Conservation (phyloP, 805 yeast genomes). For the Ascoidea asiatica region DNA sequence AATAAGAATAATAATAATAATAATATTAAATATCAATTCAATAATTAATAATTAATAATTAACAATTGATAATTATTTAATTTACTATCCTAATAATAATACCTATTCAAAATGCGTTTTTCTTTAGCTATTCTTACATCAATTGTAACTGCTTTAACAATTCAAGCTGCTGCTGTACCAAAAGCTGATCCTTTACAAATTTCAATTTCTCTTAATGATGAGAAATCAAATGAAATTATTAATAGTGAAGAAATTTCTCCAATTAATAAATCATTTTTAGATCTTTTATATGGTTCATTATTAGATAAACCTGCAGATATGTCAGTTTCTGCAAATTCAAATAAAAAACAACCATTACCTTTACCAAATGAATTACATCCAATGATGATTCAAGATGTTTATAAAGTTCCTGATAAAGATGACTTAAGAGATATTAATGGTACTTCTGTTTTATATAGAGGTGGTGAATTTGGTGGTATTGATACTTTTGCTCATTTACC, state of each 20-base stretch:
- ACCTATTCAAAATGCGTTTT: too few species aligned
- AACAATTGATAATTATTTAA: too few species aligned
- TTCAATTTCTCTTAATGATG: conserved; percentile 12
- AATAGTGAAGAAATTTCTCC: conserved; percentile 2
- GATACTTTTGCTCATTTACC: conserved; percentile 40
- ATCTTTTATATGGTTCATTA: conserved; percentile 21
- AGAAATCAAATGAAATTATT: not conserved
- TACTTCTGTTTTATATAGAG: conserved; percentile 23
- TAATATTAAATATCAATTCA: too few species aligned
- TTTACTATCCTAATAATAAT: too few species aligned
- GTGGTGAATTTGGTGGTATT: conserved; percentile 38
- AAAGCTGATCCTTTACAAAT: conserved; percentile 14
- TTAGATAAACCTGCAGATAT: conserved; percentile 17
- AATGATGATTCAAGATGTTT: conserved; percentile 19
- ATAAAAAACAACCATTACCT: conserved; percentile 18
- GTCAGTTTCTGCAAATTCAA: conserved; percentile 12
- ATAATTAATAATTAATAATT: too few species aligned
- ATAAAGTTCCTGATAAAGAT: conserved; percentile 22
- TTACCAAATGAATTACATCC: conserved; percentile 18
- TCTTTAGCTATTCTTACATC: too few species aligned
- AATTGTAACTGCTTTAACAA: too few species aligned
- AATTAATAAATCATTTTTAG: conserved; percentile 19
- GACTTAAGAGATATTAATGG: conserved; percentile 25
- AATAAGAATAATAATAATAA: too few species aligned
- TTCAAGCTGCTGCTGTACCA: conserved; percentile 12